These are phyloP conservation scores for Aspergillus heteromorphus DNA, from an alignment of 495 filamentous ascomycete species.

Conservation along the genomic window DNA sequence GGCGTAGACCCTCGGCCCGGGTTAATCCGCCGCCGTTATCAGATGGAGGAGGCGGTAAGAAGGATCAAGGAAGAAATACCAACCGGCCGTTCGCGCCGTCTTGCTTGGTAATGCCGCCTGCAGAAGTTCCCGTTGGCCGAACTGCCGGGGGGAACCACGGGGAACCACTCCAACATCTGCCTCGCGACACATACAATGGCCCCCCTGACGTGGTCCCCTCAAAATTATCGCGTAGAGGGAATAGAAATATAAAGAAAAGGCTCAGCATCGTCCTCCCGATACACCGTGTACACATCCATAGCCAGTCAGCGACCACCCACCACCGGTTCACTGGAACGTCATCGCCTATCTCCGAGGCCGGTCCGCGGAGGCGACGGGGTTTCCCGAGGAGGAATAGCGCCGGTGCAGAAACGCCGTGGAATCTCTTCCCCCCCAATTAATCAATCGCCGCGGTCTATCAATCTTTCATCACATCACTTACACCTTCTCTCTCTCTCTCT, in stretches of 20 bases:
- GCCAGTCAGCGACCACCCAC: neutral
- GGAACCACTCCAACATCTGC: neutral
- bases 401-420: neutral
- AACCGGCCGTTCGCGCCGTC: neutral
- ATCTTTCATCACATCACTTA: slow-evolving; percentile 11
- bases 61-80: neutral
- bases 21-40: slow-evolving; percentile 6
- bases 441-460: slow-evolving; percentile 8
- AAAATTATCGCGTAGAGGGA: neutral
- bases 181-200: too few species aligned
- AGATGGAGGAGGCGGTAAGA: slow-evolving; percentile 7
- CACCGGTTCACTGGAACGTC: neutral
- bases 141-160: neutral
- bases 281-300: neutral
- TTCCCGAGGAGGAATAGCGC: slow-evolving; percentile 10
- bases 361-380: slow-evolving; percentile 13
- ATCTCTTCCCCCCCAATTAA: slow-evolving; percentile 10
- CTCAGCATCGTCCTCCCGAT: too few species aligned
- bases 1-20: neutral
- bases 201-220: too few species aligned
- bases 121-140: slow-evolving; percentile 5
- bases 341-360: slow-evolving; percentile 14
- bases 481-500: too few species aligned
- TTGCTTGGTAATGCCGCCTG: slow-evolving; percentile 8
- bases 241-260: neutral